Conservation (phyloP, 192 early-diverging fungal genomes). For the Umbelopsis ramanniana region DNA sequence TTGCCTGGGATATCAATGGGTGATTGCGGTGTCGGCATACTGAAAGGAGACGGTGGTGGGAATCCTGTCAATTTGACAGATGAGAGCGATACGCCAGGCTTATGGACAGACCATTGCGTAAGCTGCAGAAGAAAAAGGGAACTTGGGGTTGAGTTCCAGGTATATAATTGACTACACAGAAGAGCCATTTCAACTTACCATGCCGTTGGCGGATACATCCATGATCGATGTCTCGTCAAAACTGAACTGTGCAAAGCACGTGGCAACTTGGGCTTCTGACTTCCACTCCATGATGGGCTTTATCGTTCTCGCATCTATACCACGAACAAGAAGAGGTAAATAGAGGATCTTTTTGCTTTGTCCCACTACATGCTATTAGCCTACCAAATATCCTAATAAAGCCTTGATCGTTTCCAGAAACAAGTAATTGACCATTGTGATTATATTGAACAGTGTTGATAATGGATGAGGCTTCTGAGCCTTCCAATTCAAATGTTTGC, state of each 20-base stretch:
- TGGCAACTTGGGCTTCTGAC: slow-evolving; percentile 26
- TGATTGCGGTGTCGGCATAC: slow-evolving; percentile 21
- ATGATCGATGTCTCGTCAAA: slow-evolving; percentile 68
- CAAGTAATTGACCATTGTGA: slow-evolving; percentile 66
- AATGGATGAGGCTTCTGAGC: slow-evolving; percentile 29
- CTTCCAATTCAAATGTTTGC: slow-evolving; percentile 39
- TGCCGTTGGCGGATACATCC: slow-evolving; percentile 47
- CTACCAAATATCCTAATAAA: slow-evolving; percentile 59
- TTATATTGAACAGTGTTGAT: slow-evolving; percentile 64
- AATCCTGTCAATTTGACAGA: slow-evolving; percentile 48
- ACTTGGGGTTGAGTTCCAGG: no score
- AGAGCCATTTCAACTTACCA: slow-evolving; percentile 22
- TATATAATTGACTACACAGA: no score
- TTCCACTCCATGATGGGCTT: slow-evolving; percentile 64
- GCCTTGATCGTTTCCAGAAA: slow-evolving; percentile 56
- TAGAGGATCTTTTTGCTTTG: no score
- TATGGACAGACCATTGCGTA: slow-evolving; percentile 58
- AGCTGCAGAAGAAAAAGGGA: slow-evolving; percentile 37
- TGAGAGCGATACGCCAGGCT: slow-evolving; percentile 47
- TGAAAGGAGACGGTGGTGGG: slow-evolving; percentile 39
- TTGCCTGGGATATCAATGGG: not conserved
- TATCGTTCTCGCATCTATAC: slow-evolving; percentile 54
- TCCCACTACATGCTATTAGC: not conserved
- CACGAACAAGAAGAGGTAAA: not conserved
- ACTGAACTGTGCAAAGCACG: slow-evolving; percentile 59